These are phyloP conservation scores for Auriculariales sp. DNA, from an alignment of 768 basidiomycete species.

Conservation along the genomic window DNA sequence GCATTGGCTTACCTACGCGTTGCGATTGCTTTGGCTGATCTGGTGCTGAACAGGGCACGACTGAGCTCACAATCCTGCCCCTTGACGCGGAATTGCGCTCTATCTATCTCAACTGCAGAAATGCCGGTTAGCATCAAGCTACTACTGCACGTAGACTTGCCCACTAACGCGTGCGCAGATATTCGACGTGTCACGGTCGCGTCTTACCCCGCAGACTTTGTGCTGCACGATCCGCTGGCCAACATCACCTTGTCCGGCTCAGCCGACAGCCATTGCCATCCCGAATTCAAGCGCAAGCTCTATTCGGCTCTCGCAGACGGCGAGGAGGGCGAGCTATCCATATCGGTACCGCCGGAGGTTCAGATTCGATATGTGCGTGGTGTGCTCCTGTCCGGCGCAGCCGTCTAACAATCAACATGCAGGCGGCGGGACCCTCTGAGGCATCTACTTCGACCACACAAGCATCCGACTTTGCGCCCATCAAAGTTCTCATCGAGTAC, in stretches of 20 bases:
- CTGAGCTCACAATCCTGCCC: constrained; percentile 81
- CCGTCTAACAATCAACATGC: constrained; percentile 16
- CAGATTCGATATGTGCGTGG: constrained; percentile 46
- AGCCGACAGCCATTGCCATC: constrained; percentile 75
- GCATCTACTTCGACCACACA: constrained; percentile 14
- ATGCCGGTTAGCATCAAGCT: constrained; percentile 50
- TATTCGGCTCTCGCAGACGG: constrained; percentile 84
- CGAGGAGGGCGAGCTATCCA: constrained; percentile 89
- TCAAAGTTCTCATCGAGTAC: constrained; percentile 64
- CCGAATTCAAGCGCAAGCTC: constrained; percentile 83
- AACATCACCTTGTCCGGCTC: constrained; percentile 48
- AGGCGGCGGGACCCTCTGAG: constrained; percentile 12
- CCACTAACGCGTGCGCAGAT: constrained; percentile 25
- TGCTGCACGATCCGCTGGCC: constrained; percentile 60
- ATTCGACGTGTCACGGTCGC: constrained; percentile 62
- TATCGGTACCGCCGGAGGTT: constrained; percentile 67
- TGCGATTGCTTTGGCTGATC: constrained; percentile 3
- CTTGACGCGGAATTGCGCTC: constrained; percentile 65
- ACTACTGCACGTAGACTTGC: constrained; percentile 14
- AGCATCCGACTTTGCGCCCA: constrained; percentile 57
- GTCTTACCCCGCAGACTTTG: constrained; percentile 60
- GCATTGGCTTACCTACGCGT: constrained; percentile 19
- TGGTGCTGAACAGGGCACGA: constrained; percentile 54
- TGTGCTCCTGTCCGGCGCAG: constrained; percentile 15
- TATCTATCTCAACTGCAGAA: constrained; percentile 76